Conservation (phyloP, 2,329 filamentous ascomycete genomes). For the Trichophyton simii region DNA sequence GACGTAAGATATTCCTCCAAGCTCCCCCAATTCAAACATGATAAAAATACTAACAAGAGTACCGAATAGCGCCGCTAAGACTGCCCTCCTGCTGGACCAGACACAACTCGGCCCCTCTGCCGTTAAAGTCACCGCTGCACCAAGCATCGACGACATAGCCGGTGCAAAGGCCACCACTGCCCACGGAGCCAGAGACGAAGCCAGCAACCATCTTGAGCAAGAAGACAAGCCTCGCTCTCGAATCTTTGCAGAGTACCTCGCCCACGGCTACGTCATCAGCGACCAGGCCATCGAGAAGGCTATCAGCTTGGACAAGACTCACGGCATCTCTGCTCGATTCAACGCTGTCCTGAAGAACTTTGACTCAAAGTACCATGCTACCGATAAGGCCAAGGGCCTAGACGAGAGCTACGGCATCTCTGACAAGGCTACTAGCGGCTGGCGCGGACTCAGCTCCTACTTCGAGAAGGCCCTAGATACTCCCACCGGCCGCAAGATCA, state of each 20-base stretch:
- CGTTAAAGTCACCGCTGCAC: slow-evolving; percentile 66
- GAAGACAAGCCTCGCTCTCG: slow-evolving; percentile 94
- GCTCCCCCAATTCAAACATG: neutral
- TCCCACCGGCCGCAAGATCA: slow-evolving; percentile 76
- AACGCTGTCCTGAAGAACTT: slow-evolving; percentile 61
- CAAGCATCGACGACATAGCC: slow-evolving; percentile 51
- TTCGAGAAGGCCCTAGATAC: slow-evolving; percentile 87
- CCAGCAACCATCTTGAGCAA: slow-evolving; percentile 61
- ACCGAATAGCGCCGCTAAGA: slow-evolving; percentile 61
- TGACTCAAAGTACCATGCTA: slow-evolving; percentile 75
- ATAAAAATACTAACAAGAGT: slow-evolving; percentile 6
- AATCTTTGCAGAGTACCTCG: slow-evolving; percentile 91
- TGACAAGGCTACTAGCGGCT: slow-evolving; percentile 55
- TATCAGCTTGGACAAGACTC: slow-evolving; percentile 77
- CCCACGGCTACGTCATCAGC: slow-evolving; percentile 79
- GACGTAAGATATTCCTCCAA: slow-evolving; percentile 39
- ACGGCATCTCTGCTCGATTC: slow-evolving; percentile 74
- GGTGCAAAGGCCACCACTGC: slow-evolving; percentile 47
- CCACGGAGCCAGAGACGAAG: slow-evolving; percentile 42
- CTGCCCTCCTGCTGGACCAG: slow-evolving; percentile 90
- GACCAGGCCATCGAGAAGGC: slow-evolving; percentile 67
- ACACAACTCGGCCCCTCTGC: slow-evolving; percentile 70
- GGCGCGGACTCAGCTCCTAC: slow-evolving; percentile 65
- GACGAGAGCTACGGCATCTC: slow-evolving; percentile 77
- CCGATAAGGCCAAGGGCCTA: slow-evolving; percentile 69